Percentiles rank a stretch among this genome's conserved stretches.
Conservation (phyloP, 176 grass and related monocot genomes). For the Avena insularis region DNA sequence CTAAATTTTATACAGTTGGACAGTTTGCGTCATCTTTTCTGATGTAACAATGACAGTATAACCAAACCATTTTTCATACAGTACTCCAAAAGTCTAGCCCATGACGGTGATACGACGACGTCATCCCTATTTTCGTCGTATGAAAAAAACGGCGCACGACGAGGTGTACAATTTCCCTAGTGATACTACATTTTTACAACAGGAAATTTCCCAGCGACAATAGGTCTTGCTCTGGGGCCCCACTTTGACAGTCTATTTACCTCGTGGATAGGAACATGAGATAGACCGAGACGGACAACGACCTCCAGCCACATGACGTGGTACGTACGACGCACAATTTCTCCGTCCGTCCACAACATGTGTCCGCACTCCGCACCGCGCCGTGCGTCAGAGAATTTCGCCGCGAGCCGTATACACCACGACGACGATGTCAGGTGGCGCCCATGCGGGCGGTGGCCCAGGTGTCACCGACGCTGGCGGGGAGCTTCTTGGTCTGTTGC, state of each 20-base stretch:
- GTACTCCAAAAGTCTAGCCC: not conserved
- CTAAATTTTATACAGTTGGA: not conserved
- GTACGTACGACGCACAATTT: not conserved
- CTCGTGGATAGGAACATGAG: not conserved
- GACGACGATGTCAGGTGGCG: not conserved
- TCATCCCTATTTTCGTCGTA: not conserved
- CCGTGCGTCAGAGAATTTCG: not conserved
- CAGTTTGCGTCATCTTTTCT: conserved; percentile 11
- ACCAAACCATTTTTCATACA: not conserved
- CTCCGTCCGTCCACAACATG: not conserved
- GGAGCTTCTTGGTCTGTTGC: not conserved
- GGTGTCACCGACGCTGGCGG: not conserved
- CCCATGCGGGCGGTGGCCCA: not conserved
- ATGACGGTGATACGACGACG: not conserved
- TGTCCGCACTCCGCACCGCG: not conserved
- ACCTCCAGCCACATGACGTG: conserved; percentile 29
- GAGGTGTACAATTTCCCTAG: not conserved
- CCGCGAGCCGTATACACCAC: no score
- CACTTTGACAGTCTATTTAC: not conserved
- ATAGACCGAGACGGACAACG: not conserved
- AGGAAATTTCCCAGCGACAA: not conserved
- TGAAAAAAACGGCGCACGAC: not conserved
- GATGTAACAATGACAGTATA: not conserved
- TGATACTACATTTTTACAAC: not conserved
- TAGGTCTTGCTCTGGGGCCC: not conserved